Base-by-base conservation (phyloP, 805 yeast species). In the Ogataea trehalophila region DNA sequence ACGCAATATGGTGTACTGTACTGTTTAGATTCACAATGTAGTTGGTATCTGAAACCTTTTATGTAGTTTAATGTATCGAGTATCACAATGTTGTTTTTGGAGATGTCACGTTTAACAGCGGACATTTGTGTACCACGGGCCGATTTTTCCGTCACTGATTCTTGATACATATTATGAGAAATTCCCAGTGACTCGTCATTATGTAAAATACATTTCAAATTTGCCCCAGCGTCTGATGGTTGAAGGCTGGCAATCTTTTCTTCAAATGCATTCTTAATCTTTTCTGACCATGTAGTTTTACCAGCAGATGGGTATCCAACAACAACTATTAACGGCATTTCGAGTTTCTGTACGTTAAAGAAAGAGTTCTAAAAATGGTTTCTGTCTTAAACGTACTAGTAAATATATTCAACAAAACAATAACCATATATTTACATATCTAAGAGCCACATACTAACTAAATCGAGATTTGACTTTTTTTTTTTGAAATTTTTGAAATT, bases 1-100 rank as follows among this genome's bases (percentile, higher is more conserved):
- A 91, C 86, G 60, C 95, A 85, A 53, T 87, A 85, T 2, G 94
- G 83, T 1, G 97, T 90, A 16, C 81, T 75, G 26, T 82, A 72
- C 1, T 89, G 85, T 63, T 91, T 92, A 36, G 96, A 91, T 65
- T 94, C 99, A 66, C 97, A 91, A 64, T 81, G 90, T 45, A 94
- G 72, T 66, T 94, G 99, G 67, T 94, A 94, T 50, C 99, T 73
- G 64, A 91, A 90, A 0, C 99, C 99, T 62, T 94, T 94, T 58
- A 94, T 94, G 63, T 94, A 94, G 37, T 87, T 82, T 58, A 90
- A 72, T 1, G 94, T 79, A 63, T 94, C 99, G 45, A 94, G 73
- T 16, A 94, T 81, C 1, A 94, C 97, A 29, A 94, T 74, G 18
- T 79, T 82, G 31, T 76, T 71, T 37, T 83, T 75, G 1, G 86